These are phyloP conservation scores for Streptanthus diversifolius DNA, from an alignment of 345 rosid genomes.

Conservation along the genomic window DNA sequence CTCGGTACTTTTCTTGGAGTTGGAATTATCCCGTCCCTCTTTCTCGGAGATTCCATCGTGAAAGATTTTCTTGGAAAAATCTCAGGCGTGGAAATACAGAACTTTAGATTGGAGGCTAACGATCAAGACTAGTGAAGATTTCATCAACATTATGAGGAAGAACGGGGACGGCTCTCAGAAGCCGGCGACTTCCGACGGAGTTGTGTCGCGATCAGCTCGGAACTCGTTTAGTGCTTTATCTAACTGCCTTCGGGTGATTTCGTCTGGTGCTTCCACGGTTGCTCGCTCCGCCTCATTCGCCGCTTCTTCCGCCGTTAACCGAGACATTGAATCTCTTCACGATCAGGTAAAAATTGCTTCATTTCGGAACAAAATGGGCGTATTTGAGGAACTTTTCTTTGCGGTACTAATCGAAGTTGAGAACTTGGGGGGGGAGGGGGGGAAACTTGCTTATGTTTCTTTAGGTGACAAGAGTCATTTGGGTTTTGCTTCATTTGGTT, in stretches of 20 bases:
- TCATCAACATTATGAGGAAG: conserved; percentile 52
- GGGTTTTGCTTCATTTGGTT: background rate
- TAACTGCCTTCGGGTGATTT: conserved; percentile 66
- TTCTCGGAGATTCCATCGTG: conserved; percentile 2
- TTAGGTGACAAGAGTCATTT: background rate
- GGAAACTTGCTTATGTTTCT: background rate
- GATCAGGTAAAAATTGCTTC: conserved; percentile 54
- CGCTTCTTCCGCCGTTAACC: conserved; percentile 75
- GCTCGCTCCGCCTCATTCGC: conserved; percentile 80
- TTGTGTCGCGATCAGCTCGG: conserved; percentile 53
- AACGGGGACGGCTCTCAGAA: conserved; percentile 49
- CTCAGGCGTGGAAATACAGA: background rate
- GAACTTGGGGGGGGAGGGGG: too few relatives aligned
- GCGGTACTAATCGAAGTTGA: background rate
- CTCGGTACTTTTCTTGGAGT: background rate
- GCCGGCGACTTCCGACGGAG: conserved; percentile 30
- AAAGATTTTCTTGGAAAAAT: conserved; percentile 4
- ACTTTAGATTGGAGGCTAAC: conserved; percentile 7
- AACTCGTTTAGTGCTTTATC: conserved; percentile 79
- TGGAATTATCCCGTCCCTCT: background rate
- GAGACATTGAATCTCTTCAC: conserved; percentile 49
- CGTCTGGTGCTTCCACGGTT: conserved; percentile 88
- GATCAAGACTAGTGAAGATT: conserved; percentile 16
- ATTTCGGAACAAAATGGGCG: background rate
- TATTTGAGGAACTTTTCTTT: background rate